A percentile compares a stretch with the other conserved stretches of the same genome.
Conservation (phyloP, 345 rosid species). For the Litchi chinensis region DNA sequence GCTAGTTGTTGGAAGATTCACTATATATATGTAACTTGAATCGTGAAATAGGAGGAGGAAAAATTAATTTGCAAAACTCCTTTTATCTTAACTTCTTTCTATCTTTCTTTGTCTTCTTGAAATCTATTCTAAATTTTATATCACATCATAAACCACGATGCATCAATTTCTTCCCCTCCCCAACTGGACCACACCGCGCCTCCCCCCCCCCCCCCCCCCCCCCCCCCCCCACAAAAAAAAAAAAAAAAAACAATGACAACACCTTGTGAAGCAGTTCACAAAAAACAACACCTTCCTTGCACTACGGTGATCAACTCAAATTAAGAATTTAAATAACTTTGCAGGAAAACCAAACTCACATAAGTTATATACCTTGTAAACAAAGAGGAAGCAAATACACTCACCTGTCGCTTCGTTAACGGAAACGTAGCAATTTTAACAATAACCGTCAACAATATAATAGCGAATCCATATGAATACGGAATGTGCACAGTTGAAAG, state of each 20-base stretch:
- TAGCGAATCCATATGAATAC: slow-evolving; percentile 89
- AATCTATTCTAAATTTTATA: too few species aligned
- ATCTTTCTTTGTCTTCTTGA: too few species aligned
- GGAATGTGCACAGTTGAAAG: slow-evolving; percentile 81
- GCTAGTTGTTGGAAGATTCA: too few species aligned
- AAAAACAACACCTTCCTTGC: not conserved
- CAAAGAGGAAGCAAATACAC: slow-evolving; percentile 11
- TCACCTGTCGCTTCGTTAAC: slow-evolving; percentile 89
- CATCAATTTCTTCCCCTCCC: not conserved
- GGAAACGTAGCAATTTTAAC: slow-evolving; percentile 84
- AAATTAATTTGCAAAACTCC: too few species aligned
- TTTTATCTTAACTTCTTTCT: too few species aligned
- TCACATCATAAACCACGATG: not conserved
- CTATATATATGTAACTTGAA: too few species aligned
- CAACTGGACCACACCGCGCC: too few species aligned
- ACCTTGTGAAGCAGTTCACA: not conserved
- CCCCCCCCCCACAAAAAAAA: too few species aligned
- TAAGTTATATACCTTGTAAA: not conserved
- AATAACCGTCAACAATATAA: slow-evolving; percentile 81
- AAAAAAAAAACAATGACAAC: not conserved
- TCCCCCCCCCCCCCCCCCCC: too few species aligned
- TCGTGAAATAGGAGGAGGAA: too few species aligned
- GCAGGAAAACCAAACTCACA: not conserved
- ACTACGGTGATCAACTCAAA: not conserved
- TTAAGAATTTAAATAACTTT: not conserved